These are phyloP conservation scores for Clonostachys rhizophaga DNA, from an alignment of 2,329 filamentous ascomycete genomes.

Conservation along the genomic window DNA sequence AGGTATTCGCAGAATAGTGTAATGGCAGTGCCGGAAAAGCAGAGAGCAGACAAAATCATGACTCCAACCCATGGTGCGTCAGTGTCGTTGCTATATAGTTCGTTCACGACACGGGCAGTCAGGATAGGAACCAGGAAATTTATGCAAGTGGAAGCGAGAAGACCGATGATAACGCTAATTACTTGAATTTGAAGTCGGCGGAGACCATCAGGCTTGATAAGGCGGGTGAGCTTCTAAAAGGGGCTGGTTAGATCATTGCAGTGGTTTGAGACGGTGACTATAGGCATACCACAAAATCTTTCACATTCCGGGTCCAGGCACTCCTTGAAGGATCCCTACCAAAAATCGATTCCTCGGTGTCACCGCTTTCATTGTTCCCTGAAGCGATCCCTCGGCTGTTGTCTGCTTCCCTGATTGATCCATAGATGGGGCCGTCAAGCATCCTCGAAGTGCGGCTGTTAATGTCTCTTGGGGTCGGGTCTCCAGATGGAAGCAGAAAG, in stretches of 20 bases:
- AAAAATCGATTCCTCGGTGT: too few relatives aligned
- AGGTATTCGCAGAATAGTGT: conserved; percentile 48
- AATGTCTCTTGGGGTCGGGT: too few relatives aligned
- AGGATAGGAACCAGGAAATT: conserved; percentile 78
- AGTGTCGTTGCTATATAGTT: conserved; percentile 46
- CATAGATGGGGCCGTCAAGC: too few relatives aligned
- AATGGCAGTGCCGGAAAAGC: conserved; percentile 49
- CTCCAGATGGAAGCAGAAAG: too few relatives aligned
- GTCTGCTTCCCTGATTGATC: too few relatives aligned
- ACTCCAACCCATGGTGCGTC: conserved; percentile 45
- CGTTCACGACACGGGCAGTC: conserved; percentile 73
- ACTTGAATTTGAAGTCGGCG: conserved; percentile 63
- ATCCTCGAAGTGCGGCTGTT: too few relatives aligned
- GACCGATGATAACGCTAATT: conserved; percentile 59
- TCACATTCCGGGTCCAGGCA: conserved; percentile 39
- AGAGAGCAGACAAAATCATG: conserved; percentile 45
- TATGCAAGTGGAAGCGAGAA: conserved; percentile 66
- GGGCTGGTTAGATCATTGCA: neutral
- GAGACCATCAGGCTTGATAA: conserved; percentile 71
- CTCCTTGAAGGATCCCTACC: too few relatives aligned
- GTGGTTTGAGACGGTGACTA: conserved; percentile 1
- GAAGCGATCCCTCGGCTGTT: too few relatives aligned
- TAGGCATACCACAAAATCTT: conserved; percentile 56
- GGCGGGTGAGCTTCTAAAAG: conserved; percentile 67
- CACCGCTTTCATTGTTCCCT: too few relatives aligned